Percentiles rank a stretch among this genome's conserved stretches.
Conservation (phyloP, 164 flowering plant genomes). For the Stephania japonica region DNA sequence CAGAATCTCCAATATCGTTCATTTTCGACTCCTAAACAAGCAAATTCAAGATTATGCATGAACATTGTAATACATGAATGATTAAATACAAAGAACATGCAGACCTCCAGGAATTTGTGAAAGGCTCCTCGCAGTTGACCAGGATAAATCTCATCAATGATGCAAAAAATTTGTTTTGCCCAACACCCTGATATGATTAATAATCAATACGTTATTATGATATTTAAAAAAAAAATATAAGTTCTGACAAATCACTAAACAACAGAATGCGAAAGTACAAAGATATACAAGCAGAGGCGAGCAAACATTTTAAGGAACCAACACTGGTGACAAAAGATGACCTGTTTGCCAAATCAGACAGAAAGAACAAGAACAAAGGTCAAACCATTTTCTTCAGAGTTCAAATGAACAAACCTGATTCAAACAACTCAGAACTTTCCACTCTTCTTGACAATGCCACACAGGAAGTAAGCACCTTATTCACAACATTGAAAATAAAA, state of each 20-base stretch:
- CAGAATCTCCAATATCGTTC: constrained; percentile 34
- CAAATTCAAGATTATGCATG: neutral
- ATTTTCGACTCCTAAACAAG: constrained; percentile 38
- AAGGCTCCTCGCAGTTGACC: constrained; percentile 54
- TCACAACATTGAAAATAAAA: constrained; percentile 40
- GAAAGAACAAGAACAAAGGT: neutral
- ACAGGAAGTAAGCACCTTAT: constrained; percentile 45
- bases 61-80: neutral
- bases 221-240: neutral
- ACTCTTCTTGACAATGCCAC: constrained; percentile 33
- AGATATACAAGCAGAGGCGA: neutral
- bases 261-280: neutral
- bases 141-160: constrained; percentile 53
- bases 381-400: neutral
- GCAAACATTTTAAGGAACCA: neutral
- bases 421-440: constrained; percentile 25
- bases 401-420: constrained; percentile 38
- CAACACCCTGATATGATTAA: constrained; percentile 36
- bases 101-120: constrained; percentile 56
- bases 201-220: neutral
- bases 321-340: neutral
- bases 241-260: neutral
- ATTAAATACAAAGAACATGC: too few relatives aligned
- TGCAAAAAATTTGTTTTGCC: constrained; percentile 53
- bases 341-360: neutral